Evolutionary conservation across 1,284 basidiomycete genomes (phyloP).

Genomic region (Somion occarium): DNA sequence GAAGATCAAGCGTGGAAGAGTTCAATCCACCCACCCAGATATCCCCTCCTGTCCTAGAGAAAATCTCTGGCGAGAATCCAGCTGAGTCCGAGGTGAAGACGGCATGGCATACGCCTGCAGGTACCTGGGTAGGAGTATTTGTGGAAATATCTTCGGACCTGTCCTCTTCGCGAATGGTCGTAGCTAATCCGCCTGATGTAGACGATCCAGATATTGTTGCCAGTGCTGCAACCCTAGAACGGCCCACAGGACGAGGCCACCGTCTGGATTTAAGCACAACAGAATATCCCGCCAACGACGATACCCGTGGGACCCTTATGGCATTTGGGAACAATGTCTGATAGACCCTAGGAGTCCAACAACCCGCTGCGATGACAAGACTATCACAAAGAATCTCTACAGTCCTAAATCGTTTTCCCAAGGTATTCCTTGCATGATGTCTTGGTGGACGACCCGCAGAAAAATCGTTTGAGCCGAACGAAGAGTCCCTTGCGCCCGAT

Average conservation of each 20-base stretch:
- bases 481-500: too few relatives aligned
- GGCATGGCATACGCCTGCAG: conserved; percentile 24
- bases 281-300: conserved; percentile 28
- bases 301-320: conserved; percentile 25
- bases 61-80: conserved; percentile 32
- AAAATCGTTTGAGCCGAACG: too few relatives aligned
- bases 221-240: too few relatives aligned
- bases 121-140: background rate
- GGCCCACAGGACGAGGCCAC: conserved; percentile 17
- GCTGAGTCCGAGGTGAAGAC: conserved; percentile 28
- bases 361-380: conserved; percentile 54
- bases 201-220: too few relatives aligned
- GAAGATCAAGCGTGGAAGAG: conserved; percentile 23
- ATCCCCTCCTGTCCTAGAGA: conserved; percentile 29
- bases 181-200: too few relatives aligned
- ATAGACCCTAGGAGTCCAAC: conserved; percentile 58
- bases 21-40: conserved; percentile 35
- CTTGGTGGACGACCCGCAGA: too few relatives aligned
- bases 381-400: conserved; percentile 35
- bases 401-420: conserved; percentile 3
- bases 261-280: conserved; percentile 25
- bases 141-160: background rate
- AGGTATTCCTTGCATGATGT: too few relatives aligned
- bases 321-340: conserved; percentile 41
- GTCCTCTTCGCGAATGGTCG: too few relatives aligned